Evolutionary conservation across 2,329 filamentous ascomycete species (phyloP).

Genomic region (Aspergillus sp.): DNA sequence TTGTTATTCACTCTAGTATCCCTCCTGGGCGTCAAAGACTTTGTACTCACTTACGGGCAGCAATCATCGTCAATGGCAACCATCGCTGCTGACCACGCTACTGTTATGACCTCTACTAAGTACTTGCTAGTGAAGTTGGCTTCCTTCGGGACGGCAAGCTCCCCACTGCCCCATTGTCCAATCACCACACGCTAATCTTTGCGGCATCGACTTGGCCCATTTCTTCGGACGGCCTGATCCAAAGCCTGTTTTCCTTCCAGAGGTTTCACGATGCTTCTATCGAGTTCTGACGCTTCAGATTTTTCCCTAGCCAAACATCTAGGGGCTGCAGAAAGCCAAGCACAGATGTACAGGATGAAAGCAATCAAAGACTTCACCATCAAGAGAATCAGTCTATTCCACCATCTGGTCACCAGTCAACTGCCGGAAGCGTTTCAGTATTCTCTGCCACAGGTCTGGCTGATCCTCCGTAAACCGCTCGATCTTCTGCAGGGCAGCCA

Average conservation of each 20-base stretch:
- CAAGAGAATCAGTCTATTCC: background rate
- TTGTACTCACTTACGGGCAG: background rate
- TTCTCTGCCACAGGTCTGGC: slow-evolving; percentile 53
- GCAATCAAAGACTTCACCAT: background rate
- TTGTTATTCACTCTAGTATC: no score
- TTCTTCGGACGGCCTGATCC: background rate
- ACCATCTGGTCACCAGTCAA: slow-evolving; percentile 35
- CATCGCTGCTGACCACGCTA: background rate
- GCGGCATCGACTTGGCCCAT: background rate
- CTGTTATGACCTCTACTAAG: background rate
- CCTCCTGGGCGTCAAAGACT: background rate
- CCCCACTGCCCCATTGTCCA: background rate
- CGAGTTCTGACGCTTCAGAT: background rate
- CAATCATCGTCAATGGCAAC: background rate
- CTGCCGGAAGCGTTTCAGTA: slow-evolving; percentile 53
- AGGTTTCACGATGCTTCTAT: background rate
- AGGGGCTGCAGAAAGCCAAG: background rate
- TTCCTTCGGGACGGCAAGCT: background rate
- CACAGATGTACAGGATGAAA: background rate
- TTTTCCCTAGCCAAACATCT: slow-evolving; percentile 2
- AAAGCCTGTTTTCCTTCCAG: background rate
- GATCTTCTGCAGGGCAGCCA: slow-evolving; percentile 47
- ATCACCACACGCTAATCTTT: background rate
- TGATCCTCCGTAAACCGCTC: slow-evolving; percentile 48
- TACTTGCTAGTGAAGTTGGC: background rate